Evolutionary conservation across 352 stramenopile genomes (phyloP).

Genomic region (Peronospora belbahrii): DNA sequence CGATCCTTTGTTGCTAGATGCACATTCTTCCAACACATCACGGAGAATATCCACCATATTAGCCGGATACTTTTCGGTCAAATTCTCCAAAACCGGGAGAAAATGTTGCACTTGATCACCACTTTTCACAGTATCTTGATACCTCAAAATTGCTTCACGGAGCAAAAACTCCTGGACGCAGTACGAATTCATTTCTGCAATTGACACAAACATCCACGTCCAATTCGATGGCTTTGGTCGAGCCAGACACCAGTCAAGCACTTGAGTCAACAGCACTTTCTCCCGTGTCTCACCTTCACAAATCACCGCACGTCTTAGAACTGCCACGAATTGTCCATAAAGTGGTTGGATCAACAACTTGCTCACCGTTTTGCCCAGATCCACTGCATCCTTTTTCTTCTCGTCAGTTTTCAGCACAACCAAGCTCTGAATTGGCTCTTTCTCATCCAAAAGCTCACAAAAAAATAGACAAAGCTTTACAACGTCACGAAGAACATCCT

Average conservation of each 20-base stretch:
- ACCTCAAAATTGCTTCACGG: constrained; percentile 19
- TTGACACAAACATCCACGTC: constrained; percentile 43
- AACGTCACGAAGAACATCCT: constrained; percentile 30
- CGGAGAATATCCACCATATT: constrained; percentile 46
- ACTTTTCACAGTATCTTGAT: neutral
- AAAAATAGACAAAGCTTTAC: constrained; percentile 39
- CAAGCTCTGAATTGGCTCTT: constrained; percentile 29
- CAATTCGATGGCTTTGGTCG: constrained; percentile 23
- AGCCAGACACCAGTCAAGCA: constrained; percentile 46
- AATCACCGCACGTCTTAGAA: constrained; percentile 36
- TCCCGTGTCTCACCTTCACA: constrained; percentile 15
- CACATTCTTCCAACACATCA: constrained; percentile 33
- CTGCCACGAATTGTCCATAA: constrained; percentile 33
- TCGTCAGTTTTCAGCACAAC: constrained; percentile 11
- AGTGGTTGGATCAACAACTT: constrained; percentile 37
- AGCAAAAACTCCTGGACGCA: constrained; percentile 43
- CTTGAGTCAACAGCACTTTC: constrained; percentile 18
- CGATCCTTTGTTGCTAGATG: neutral
- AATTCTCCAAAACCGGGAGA: constrained; percentile 34
- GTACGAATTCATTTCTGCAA: constrained; percentile 41
- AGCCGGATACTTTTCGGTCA: constrained; percentile 28
- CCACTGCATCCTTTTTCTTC: neutral
- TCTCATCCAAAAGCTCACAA: constrained; percentile 31
- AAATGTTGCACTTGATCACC: constrained; percentile 3
- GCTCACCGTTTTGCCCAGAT: constrained; percentile 32